A percentile compares a stretch with the other conserved stretches of the same genome.
phyloP scores from a whole-genome alignment of 1,139 yeast genomes.

The Suhomyces guaymorum region DNA sequence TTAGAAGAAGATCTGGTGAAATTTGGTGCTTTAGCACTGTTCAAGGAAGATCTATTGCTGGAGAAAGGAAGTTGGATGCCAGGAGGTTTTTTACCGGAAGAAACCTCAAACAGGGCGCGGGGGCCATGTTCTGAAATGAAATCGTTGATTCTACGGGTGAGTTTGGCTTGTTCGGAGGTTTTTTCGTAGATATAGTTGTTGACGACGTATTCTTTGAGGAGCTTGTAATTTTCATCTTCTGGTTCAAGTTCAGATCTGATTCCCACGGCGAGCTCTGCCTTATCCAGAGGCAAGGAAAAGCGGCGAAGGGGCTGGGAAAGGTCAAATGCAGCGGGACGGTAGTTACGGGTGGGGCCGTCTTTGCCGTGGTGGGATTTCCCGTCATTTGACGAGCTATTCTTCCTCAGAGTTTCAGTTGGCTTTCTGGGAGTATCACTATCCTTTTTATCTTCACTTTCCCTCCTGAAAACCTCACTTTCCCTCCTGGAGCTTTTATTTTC shows the following conservation, averaged over 20 bases:
- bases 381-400: too few species aligned
- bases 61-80: too few species aligned
- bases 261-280: too few species aligned
- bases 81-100: too few species aligned
- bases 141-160: slow-evolving; percentile 11
- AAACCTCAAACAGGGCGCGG: too few species aligned
- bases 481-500: too few species aligned
- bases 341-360: slow-evolving; percentile 15
- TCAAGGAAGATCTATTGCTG: too few species aligned
- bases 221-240: slow-evolving; percentile 16
- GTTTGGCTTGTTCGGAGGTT: slow-evolving; percentile 16
- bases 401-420: background rate
- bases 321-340: slow-evolving; percentile 46
- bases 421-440: background rate
- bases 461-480: too few species aligned
- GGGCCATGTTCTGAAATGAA: slow-evolving; percentile 6
- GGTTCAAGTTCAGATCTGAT: too few species aligned
- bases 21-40: too few species aligned
- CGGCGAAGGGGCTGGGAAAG: slow-evolving; percentile 38
- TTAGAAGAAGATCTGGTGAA: slow-evolving; percentile 3
- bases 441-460: too few species aligned
- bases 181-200: slow-evolving; percentile 21
- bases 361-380: too few species aligned
- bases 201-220: slow-evolving; percentile 18
- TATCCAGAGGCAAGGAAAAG: slow-evolving; percentile 24